Base-by-base conservation (phyloP, 2,329 filamentous ascomycete species). In the Cordyceps cateniannulata region DNA sequence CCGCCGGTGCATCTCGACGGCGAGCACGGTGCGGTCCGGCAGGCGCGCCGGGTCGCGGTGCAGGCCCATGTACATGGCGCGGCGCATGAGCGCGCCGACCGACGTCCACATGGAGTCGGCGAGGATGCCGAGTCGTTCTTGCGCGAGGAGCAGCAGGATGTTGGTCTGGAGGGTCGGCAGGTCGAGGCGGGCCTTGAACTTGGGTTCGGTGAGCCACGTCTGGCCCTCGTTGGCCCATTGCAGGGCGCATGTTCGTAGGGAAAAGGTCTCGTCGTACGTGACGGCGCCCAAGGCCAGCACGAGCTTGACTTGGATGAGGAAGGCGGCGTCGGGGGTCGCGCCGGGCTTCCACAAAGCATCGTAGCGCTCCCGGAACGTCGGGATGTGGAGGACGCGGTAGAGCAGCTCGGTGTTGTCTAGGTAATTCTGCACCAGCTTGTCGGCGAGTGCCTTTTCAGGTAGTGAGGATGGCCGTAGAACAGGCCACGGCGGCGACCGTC, bases 211-310 rank as follows among this genome's bases (percentile, higher is more conserved):
- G 0, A 82, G 56, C 80, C 81, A 87, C 0, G 76, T 77, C 49
- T 83, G 79, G 0, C 79, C 83, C 63, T 85, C 82, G 59, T 82
- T 81, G 0, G 85, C 71, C 84, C 84, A 87, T 29, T 70, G 74
- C n/a, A 79, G 71, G 0, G 84, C 84, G 0, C 75, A 73, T 6
- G 71, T 56, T 7, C 82, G 77, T 40, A 85, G 64, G 0, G 77
- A 79, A 60, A 82, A 85, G 0, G 70, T 62, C 0, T 80, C 75
- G 56, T 86, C 81, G 60, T 82, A 78, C 0, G 73, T 72, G 1
- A 75, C 71, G 1, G 82, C 77, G 0, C 84, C 85, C 20, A 87
- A 78, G 0, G 85, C 82, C 4, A 87, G 69, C 0, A 86, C 76
- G 0, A 87, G 71, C 64, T 86, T 85, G 3, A 86, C 63, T 50